Base-by-base conservation (phyloP, 495 filamentous ascomycete genomes). In the Penicillium lividum region DNA sequence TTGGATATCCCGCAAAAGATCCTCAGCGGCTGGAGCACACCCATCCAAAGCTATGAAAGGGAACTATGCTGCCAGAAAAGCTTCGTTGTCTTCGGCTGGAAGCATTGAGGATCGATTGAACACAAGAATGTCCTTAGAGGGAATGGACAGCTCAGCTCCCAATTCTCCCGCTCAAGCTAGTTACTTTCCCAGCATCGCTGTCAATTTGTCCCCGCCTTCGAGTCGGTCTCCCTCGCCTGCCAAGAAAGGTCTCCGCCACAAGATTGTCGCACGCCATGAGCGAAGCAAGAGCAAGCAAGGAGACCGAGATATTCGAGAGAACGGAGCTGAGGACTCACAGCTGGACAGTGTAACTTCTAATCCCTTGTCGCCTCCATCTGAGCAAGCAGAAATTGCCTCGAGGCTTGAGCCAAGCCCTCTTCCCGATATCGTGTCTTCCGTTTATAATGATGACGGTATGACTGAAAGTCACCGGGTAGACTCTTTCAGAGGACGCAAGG, bases 131-230 rank as follows among this genome's bases (percentile, higher is more conserved):
- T 82, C 80, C 27, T 61, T 79, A 3, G 79, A 83, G 27, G 81
- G 71, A 16, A 65, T 76, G 50, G 80, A 82, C 42, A 73, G 66
- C 51, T 81, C 74, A 8, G 76, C 71, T 25, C 76, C 81, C 13
- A 79, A 72, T 57, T 80, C 81, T 52, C 79, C 80, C 16, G 61
- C 68, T n/a, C 66, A 45, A 18, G 51, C 68, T 18, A 60, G 69
- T n/a, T 78, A 79, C 48, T 77, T 84, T 53, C 84, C 84, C 5
- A 84, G 82, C 57, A 83, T 86, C 59, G 76, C 81, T 10, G 80
- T 80, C 36, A 82, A 84, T 59, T 51, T 84, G 15, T 84, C 82
- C 18, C 74, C 80, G 9, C 76, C 81, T 3, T 74, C 71, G 5
- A 86, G 82, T 58, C 76, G 82, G 36, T 76, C 73, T 29, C 67